A percentile compares a stretch with the other conserved stretches of the same genome.
Conservation (phyloP, 371 early-diverging fungal species). For the Mucor indicus region DNA sequence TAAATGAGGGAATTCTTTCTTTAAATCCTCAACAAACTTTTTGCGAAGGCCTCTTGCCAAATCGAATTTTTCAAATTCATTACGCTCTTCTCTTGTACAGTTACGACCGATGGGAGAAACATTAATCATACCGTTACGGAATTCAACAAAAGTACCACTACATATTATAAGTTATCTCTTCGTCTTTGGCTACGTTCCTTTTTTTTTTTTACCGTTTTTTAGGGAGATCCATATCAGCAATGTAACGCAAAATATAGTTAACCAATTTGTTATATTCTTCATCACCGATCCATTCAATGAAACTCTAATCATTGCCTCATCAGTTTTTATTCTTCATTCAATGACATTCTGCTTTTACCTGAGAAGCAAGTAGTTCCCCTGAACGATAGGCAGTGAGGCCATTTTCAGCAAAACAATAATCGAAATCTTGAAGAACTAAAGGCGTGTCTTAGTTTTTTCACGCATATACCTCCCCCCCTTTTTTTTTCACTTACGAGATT, state of each 20-base stretch:
- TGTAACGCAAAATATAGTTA: constrained; percentile 91
- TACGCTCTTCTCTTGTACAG: constrained; percentile 93
- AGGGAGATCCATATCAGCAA: constrained; percentile 96
- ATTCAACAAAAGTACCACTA: constrained; percentile 99
- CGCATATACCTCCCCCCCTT: background rate
- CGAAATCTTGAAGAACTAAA: constrained; percentile 81
- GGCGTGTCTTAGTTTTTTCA: background rate
- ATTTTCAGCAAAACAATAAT: constrained; percentile 99
- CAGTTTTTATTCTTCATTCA: no score
- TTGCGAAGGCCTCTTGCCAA: constrained; percentile 78
- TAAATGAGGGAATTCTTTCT: constrained; percentile 86
- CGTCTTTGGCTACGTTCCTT: background rate
- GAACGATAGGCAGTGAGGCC: constrained; percentile 95
- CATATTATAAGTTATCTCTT: background rate
- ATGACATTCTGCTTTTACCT: constrained; percentile 41
- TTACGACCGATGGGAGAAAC: constrained; percentile 99
- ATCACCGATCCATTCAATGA: constrained; percentile 95
- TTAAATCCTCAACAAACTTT: constrained; percentile 85
- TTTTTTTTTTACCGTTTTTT: constrained; percentile 76
- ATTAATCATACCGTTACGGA: constrained; percentile 99
- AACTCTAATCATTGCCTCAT: constrained; percentile 61
- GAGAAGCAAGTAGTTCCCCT: constrained; percentile 74
- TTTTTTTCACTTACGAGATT: background rate
- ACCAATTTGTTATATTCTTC: constrained; percentile 93
- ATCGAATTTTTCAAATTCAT: constrained; percentile 94